A percentile compares a stretch with the other conserved stretches of the same genome.
Evolutionary conservation across 2,329 filamentous ascomycete species (phyloP).

Genomic region (Aspergillus versicolor): DNA sequence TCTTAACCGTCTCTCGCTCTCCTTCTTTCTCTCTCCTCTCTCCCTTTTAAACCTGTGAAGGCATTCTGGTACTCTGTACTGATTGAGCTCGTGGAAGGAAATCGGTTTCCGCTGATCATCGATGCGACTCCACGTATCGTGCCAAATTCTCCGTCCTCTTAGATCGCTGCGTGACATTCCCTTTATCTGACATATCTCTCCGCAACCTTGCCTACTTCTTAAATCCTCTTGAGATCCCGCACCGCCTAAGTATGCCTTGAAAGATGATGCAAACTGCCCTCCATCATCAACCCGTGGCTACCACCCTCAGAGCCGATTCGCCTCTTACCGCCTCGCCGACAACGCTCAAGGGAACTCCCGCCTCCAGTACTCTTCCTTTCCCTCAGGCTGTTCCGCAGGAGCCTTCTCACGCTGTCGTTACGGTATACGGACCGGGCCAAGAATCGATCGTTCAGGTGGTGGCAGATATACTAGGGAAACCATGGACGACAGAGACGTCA

Average conservation of each 20-base stretch:
- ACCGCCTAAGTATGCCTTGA: conserved; percentile 26
- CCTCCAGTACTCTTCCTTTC: conserved; percentile 14
- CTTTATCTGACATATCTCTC: neutral
- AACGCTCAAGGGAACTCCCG: conserved; percentile 20
- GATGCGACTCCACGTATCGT: conserved; percentile 12
- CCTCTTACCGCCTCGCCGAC: conserved; percentile 22
- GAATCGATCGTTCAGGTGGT: conserved; percentile 73
- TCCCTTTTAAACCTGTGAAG: neutral
- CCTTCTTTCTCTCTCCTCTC: neutral
- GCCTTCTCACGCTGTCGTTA: conserved; percentile 48
- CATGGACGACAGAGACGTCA: conserved; percentile 60
- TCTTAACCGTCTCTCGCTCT: too few relatives aligned
- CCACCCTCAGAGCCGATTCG: conserved; percentile 28
- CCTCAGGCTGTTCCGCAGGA: conserved; percentile 13
- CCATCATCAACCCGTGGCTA: conserved; percentile 33
- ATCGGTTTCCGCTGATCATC: conserved; percentile 12
- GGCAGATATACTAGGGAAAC: conserved; percentile 76
- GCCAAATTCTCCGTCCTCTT: conserved; percentile 11
- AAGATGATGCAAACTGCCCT: conserved; percentile 27
- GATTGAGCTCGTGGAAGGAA: neutral
- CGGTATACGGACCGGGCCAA: conserved; percentile 70
- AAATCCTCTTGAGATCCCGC: neutral
- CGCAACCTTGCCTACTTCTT: neutral
- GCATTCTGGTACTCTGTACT: neutral
- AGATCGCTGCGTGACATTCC: neutral